These are phyloP conservation scores for Dianthus caryophyllus DNA, from an alignment of 148 eudicot genomes.

Conservation along the genomic window DNA sequence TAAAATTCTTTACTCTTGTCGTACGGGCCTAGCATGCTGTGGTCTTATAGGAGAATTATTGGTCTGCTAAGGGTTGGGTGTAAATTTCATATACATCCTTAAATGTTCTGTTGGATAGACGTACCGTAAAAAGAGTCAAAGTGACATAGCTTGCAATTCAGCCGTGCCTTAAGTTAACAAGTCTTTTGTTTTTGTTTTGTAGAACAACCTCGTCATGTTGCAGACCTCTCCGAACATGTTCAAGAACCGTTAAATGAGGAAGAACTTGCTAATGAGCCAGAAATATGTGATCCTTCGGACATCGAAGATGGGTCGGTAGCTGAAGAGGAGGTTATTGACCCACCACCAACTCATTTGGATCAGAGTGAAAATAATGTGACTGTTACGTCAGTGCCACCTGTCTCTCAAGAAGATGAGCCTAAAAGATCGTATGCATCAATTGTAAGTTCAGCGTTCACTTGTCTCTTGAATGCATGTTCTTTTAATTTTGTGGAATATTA, in stretches of 20 bases:
- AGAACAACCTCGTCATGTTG: constrained; percentile 40
- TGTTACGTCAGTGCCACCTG: constrained; percentile 35
- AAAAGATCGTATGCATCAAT: constrained; percentile 67
- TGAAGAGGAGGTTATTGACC: constrained; percentile 51
- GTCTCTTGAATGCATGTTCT: not conserved
- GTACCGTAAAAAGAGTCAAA: too few relatives aligned
- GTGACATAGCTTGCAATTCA: not conserved
- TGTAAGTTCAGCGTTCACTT: constrained; percentile 34
- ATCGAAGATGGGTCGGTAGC: constrained; percentile 38
- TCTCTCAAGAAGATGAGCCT: constrained; percentile 40
- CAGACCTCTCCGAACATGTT: constrained; percentile 27
- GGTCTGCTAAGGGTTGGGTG: too few relatives aligned
- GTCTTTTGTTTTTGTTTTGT: constrained; percentile 26
- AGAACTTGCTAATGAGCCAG: constrained; percentile 44
- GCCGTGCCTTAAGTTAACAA: constrained; percentile 4
- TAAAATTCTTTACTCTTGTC: too few relatives aligned
- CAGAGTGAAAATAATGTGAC: constrained; percentile 31
- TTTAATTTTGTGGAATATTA: constrained; percentile 1
- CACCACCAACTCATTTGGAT: constrained; percentile 33
- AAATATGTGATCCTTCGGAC: constrained; percentile 56
- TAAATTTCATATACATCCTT: too few relatives aligned
- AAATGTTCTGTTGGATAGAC: too few relatives aligned
- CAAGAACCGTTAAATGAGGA: constrained; percentile 33
- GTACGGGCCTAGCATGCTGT: too few relatives aligned
- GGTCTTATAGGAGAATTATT: too few relatives aligned